Evolutionary conservation across 176 grass and related monocot species (phyloP), one percentile per base, ranked within the genome.

Genomic region (Carex parvula): DNA sequence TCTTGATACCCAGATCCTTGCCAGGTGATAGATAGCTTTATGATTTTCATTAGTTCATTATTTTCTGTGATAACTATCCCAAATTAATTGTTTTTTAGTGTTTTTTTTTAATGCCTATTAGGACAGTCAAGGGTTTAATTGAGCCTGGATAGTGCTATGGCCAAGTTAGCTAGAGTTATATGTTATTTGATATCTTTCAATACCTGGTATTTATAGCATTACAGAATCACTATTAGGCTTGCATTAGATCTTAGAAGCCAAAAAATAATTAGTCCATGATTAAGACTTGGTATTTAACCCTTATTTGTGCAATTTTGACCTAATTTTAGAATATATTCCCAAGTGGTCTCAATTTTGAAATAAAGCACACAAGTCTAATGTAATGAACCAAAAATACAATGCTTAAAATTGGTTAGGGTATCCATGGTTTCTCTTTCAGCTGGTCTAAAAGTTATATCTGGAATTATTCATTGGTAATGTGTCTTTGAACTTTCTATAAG

Each of bases 1-100:
- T 89, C 79, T 89, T 14, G 88, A 89, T 62, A 56, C 84, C 6
- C 84, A 89, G 76, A 89, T 89, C 32, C 88, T 89, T 33, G 29
- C 84, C 50, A 89, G 79, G 87, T 89, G 42, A 4, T 35, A 48
- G 2, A 85, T 30, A 64, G n/a, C 58, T 64, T 35, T 29, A 46
- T 55, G 4, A 54, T 83, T 83, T 24, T 21, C 1, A 22, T 73
- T 56, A 0, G 26, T 20, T 20, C 29, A 6, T 2, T 56, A 24
- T 4, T 22, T 77, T 13, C 5, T 16, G 6, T 3, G 0, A 22
- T 17, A 17, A 33, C 14, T 33, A 32, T 57, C 24, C 24, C 21
- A 76, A 77, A 78, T 56, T 57, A 56, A 17, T 56, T 57, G 8
- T 15, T 1, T 30, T 56, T 29, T 26, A 20, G 18, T 24, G 1